Evolutionary conservation across 108 stramenopile species (phyloP).

Genomic region (Pelagomonas calceolata): DNA sequence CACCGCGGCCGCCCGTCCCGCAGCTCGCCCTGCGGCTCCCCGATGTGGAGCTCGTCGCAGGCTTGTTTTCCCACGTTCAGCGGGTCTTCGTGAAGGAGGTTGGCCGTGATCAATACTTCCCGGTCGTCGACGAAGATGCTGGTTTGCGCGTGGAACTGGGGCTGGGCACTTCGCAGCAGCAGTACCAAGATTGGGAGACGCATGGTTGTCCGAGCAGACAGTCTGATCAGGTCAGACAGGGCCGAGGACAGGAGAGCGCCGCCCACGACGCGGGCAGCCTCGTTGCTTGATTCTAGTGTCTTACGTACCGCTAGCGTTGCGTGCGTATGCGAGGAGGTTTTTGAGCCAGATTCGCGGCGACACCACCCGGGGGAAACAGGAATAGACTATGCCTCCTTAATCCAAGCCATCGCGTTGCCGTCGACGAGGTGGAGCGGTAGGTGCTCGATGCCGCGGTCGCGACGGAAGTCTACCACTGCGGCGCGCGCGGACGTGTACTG

Average conservation of each 20-base stretch:
- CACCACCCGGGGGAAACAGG: too few relatives aligned
- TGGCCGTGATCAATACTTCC: neutral
- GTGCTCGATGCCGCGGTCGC: neutral
- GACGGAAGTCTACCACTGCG: neutral
- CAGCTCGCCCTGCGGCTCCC: neutral
- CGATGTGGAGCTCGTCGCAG: neutral
- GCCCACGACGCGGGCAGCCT: too few relatives aligned
- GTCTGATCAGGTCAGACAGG: too few relatives aligned
- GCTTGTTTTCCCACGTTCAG: neutral
- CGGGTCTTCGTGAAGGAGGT: neutral
- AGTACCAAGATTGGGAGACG: too few relatives aligned
- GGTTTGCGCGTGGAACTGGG: neutral
- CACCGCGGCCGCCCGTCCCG: neutral
- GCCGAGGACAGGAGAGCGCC: too few relatives aligned
- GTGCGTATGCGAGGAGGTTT: too few relatives aligned
- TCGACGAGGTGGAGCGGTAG: neutral
- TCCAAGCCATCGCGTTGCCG: neutral
- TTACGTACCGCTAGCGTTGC: too few relatives aligned
- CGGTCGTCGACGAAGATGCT: neutral
- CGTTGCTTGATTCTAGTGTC: too few relatives aligned
- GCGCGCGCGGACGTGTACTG: constrained; percentile 1
- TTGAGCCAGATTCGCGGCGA: too few relatives aligned
- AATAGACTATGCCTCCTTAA: too few relatives aligned
- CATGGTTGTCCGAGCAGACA: too few relatives aligned
- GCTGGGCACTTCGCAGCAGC: too few relatives aligned